Evolutionary conservation across 2,329 filamentous ascomycete genomes (phyloP), one percentile per base, ranked within the genome.

Genomic region (Venturiaceae sp.): DNA sequence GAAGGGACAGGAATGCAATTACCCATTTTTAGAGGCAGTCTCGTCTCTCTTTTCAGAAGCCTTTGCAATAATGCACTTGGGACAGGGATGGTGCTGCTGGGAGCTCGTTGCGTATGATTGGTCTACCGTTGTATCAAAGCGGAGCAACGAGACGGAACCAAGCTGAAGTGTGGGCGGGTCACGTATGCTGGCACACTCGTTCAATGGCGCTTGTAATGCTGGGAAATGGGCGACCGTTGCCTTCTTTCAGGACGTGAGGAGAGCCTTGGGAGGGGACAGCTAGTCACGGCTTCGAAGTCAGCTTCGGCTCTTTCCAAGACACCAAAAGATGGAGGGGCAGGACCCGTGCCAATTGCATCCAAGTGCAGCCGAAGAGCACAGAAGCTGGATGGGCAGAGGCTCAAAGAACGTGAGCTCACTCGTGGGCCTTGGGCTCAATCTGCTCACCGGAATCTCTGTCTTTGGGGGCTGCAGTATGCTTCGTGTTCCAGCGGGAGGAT

Each of bases 11-110:
- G 44, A 50, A 32, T 50, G 44, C 21, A 50, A 50, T 50, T 50
- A 50, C 44, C 44, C 44, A 50, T 50, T 50, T 50, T 50, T 50
- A 50, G 44, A 50, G 44, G n/a, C n/a, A n/a, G n/a, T n/a, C n/a
- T n/a, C n/a, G n/a, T 30, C 44, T 30, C 23, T 50, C 44, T 50
- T 30, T 50, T 26, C 14, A 30, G 44, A 50, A 26, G 23, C 30
- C 44, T 50, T 30, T 30, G 44, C 44, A 30, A 50, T 26, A 7
- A 50, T 50, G 44, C 44, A 50, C 44, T 50, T 16, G 44, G 2
- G 44, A 50, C 44, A 30, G 19, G 44, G 44, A 30, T 50, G 1
- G 19, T n/a, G 26, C 23, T 50, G 44, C 26, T 50, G 44, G 41
- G 41, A 28, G 41, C 41, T 46, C 41, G 16, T n/a, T n/a, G n/a